phyloP scores from a whole-genome alignment of 164 flowering plant genomes.

The Magnolia sinica region DNA sequence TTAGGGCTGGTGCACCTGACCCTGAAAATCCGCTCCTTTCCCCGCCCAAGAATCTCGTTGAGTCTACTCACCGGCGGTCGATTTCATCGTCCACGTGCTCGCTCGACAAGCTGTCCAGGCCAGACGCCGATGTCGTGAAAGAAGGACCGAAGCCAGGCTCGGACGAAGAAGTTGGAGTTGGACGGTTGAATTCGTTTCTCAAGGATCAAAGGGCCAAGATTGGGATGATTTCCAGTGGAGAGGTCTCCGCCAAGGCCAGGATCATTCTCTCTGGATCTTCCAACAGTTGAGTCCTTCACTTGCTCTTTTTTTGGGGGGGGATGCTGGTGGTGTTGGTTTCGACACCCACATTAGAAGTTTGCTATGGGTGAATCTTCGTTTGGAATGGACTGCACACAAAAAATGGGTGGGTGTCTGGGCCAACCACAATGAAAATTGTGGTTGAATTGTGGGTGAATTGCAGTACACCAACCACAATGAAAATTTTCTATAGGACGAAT shows the following conservation, averaged over 20 bases:
- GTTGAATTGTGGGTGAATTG: no score
- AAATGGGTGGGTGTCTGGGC: no score
- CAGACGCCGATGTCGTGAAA: neutral
- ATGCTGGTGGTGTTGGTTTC: no score
- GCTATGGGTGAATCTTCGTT: no score
- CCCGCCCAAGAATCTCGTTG: conserved; percentile 43
- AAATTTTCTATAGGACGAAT: no score
- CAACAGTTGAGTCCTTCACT: conserved; percentile 42
- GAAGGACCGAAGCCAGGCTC: neutral
- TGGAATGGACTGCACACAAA: no score
- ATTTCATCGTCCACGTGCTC: conserved; percentile 56
- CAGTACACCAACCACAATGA: no score
- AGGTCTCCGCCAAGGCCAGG: conserved; percentile 41
- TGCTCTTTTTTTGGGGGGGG: neutral
- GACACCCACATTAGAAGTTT: no score
- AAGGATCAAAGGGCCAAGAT: conserved; percentile 48
- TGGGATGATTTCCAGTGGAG: conserved; percentile 37
- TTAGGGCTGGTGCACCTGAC: conserved; percentile 18
- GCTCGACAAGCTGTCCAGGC: conserved; percentile 23
- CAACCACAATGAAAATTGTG: no score
- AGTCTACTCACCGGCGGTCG: conserved; percentile 43
- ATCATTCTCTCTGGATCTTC: conserved; percentile 59
- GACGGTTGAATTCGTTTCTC: conserved; percentile 46
- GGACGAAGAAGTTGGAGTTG: conserved; percentile 1
- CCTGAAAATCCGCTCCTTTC: conserved; percentile 33